phyloP scores from a whole-genome alignment of 352 stramenopile genomes.

The Phytopythium aichiense region DNA sequence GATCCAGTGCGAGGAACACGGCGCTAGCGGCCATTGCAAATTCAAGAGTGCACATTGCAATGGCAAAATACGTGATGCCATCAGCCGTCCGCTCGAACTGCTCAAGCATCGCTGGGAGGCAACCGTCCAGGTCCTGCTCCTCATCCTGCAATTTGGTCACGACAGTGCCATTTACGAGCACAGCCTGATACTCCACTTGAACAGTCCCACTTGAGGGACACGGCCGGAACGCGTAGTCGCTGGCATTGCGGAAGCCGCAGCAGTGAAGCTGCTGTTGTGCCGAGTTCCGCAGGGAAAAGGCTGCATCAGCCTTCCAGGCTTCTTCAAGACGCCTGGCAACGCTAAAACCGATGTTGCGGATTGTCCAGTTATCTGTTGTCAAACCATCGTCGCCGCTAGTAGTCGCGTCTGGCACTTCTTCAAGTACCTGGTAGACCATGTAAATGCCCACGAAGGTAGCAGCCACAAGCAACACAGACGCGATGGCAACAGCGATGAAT shows the following conservation, averaged over 20 bases:
- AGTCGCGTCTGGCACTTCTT: slow-evolving; percentile 15
- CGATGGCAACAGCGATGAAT: slow-evolving; percentile 37
- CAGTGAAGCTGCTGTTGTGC: slow-evolving; percentile 68
- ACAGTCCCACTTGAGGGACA: slow-evolving; percentile 44
- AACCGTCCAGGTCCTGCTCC: slow-evolving; percentile 43
- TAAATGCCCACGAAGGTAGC: slow-evolving; percentile 43
- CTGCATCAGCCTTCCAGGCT: slow-evolving; percentile 39
- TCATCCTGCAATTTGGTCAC: slow-evolving; percentile 43
- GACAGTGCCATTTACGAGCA: slow-evolving; percentile 51
- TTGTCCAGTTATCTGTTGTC: slow-evolving; percentile 55
- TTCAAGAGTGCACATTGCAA: slow-evolving; percentile 27
- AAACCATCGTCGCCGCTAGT: slow-evolving; percentile 21
- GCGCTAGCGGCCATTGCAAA: slow-evolving; percentile 34
- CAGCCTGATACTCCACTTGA: slow-evolving; percentile 53
- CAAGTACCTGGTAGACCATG: slow-evolving; percentile 57
- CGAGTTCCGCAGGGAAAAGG: slow-evolving; percentile 34
- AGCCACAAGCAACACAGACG: slow-evolving; percentile 35
- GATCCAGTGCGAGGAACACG: slow-evolving; percentile 56
- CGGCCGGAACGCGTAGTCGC: slow-evolving; percentile 40
- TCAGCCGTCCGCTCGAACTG: slow-evolving; percentile 44
- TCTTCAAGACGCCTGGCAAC: slow-evolving; percentile 40
- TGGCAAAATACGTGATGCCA: slow-evolving; percentile 32
- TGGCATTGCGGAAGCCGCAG: slow-evolving; percentile 51
- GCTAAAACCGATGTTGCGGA: slow-evolving; percentile 68
- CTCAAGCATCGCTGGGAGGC: slow-evolving; percentile 44